A percentile compares a stretch with the other conserved stretches of the same genome.
These are phyloP conservation scores for Coemansia sp. DNA, from an alignment of 192 early-diverging fungal genomes.

Conservation along the genomic window DNA sequence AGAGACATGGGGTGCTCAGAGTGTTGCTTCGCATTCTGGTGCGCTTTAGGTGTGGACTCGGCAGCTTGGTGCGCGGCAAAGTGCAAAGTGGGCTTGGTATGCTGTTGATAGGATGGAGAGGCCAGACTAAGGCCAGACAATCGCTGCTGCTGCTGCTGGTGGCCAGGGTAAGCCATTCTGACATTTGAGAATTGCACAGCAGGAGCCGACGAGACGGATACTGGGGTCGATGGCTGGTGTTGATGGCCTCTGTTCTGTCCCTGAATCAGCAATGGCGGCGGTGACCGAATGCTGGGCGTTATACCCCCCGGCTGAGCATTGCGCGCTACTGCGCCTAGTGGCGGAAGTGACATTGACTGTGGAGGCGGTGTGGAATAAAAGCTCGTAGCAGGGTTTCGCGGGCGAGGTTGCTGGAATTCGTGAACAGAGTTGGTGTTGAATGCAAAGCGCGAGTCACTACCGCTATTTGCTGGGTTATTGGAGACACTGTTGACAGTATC, in stretches of 20 bases:
- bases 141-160: conserved; percentile 14
- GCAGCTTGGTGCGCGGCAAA: conserved; percentile 9
- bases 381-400: conserved; percentile 11
- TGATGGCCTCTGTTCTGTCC: conserved; percentile 3
- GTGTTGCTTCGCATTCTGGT: conserved; percentile 1
- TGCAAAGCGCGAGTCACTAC: background rate
- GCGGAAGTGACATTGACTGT: conserved; percentile 4
- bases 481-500: background rate
- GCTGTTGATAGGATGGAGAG: background rate
- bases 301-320: conserved; percentile 2
- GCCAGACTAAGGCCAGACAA: conserved; percentile 2
- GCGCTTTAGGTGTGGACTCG: conserved; percentile 17
- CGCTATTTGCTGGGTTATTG: background rate
- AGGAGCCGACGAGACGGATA: conserved; percentile 20
- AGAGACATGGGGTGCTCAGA: conserved; percentile 11
- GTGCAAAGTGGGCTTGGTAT: conserved; percentile 1
- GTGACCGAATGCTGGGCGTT: conserved; percentile 14
- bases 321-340: conserved; percentile 8
- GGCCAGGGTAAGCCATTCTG: background rate
- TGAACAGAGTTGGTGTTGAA: background rate
- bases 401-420: conserved; percentile 4
- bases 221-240: conserved; percentile 10
- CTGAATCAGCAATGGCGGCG: conserved; percentile 3
- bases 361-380: conserved; percentile 16
- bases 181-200: conserved; percentile 8